A percentile compares a stretch with the other conserved stretches of the same genome.
Conservation (phyloP, 192 early-diverging fungal species). For the Gamsiella multidivaricata region DNA sequence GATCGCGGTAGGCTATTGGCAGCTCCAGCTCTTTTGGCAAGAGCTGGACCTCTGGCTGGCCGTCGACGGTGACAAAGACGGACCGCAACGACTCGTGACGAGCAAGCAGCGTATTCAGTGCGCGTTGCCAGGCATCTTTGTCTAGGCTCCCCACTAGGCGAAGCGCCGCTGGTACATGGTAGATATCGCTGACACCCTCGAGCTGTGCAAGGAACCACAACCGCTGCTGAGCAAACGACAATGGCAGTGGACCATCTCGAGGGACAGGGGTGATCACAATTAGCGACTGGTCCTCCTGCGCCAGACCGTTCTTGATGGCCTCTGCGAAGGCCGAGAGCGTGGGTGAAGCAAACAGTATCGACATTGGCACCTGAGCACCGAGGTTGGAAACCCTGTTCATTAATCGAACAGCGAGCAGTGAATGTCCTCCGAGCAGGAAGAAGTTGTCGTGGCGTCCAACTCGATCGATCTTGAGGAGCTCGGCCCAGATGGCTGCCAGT, state of each 20-base stretch:
- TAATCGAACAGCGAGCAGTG: slow-evolving; percentile 2
- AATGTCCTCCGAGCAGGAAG: slow-evolving; percentile 32
- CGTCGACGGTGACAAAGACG: not conserved
- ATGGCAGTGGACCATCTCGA: too few species aligned
- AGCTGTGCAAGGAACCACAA: too few species aligned
- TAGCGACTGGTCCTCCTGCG: too few species aligned
- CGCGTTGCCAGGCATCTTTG: not conserved
- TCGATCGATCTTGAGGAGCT: not conserved
- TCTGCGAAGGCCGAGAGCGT: not conserved
- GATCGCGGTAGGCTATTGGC: not conserved
- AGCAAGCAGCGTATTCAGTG: not conserved
- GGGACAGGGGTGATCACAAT: too few species aligned
- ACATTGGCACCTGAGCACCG: not conserved
- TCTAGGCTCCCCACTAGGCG: not conserved
- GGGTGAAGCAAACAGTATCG: not conserved
- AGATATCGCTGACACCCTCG: not conserved
- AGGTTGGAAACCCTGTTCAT: not conserved
- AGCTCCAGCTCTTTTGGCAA: not conserved
- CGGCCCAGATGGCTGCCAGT: not conserved
- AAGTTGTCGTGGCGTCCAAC: slow-evolving; percentile 15
- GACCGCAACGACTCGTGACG: not conserved
- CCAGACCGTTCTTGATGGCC: too few species aligned
- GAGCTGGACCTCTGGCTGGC: not conserved
- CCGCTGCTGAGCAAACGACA: too few species aligned
- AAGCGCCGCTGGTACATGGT: not conserved